Conservation (phyloP, 768 basidiomycete genomes). For the Hypholoma fasciculare region DNA sequence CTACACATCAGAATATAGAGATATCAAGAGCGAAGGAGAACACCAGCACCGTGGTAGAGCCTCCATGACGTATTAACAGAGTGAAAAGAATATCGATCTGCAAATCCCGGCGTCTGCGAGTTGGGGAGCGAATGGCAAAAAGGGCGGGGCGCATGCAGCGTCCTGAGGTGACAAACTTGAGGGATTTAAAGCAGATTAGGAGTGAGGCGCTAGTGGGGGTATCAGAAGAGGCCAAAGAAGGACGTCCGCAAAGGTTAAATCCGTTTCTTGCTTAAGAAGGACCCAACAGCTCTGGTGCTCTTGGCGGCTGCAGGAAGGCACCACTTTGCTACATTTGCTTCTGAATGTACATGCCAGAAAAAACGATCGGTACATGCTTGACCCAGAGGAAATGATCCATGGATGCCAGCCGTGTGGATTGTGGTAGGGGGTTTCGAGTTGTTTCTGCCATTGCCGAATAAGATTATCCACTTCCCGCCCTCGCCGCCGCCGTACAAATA, state of each 20-base stretch:
- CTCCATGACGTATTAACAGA: constrained; percentile 3
- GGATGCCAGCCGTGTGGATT: background rate
- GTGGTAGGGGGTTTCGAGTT: constrained; percentile 2
- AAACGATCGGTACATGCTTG: background rate
- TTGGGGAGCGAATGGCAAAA: constrained; percentile 6
- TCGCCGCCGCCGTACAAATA: background rate
- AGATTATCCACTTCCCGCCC: background rate
- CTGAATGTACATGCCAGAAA: background rate
- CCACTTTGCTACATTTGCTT: background rate
- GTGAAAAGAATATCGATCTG: constrained; percentile 2
- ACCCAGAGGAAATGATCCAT: constrained; percentile 3
- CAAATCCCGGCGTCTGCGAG: constrained; percentile 1
- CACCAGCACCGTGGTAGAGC: background rate
- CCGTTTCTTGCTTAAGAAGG: constrained; percentile 1
- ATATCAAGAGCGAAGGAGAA: background rate
- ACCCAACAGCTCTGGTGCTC: background rate
- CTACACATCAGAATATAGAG: background rate
- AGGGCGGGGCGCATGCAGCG: background rate
- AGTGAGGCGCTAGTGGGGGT: background rate
- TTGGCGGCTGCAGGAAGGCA: constrained; percentile 4
- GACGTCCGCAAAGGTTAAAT: background rate
- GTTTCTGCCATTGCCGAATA: constrained; percentile 3
- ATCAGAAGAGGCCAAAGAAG: background rate
- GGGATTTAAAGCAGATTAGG: constrained; percentile 7
- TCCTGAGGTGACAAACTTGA: background rate